Base-by-base conservation (phyloP, 2,329 filamentous ascomycete genomes). In the Bipolaris gigantea region DNA sequence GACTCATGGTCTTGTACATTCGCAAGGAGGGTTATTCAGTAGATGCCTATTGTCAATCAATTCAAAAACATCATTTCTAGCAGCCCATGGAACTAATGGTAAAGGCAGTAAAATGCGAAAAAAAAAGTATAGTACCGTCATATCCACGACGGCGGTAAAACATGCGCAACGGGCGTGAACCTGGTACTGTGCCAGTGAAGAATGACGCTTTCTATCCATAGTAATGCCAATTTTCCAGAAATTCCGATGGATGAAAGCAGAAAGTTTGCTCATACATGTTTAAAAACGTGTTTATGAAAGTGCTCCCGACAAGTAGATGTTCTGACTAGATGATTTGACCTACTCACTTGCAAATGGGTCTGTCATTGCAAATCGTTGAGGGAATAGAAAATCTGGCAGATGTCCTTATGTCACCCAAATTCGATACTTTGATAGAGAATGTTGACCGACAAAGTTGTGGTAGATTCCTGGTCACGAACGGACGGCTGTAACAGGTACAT, bases 1-100 rank as follows among this genome's bases (percentile, higher is more conserved):
- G 63, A 39, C 57, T 25, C 47, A 50, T 23, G 6, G 38, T 46
- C 23, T 43, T 57, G 18, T 35, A 51, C 43, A 53, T 52, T 41
- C n/a, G 27, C 19, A 16, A 53, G 39, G 19, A 50, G n/a, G 43
- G 10, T 16, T 19, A 27, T 47, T 40, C 23, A 44, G 47, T 27
- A 32, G 42, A 46, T 8, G 8, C 5, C 27, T n/a, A 25, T 23
- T 11, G 4, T 27, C 13, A 25, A 25, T 15, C 7, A 19, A 23
- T n/a, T 2, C 21, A 21, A 15, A n/a, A 15, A 8, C 21, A 41
- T 5, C 38, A n/a, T 23, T 27, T n/a, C 33, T 6, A 35, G 15
- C 8, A 11, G 33, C 7, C 33, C n/a, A 16, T 4, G 33, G 33
- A 16, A 35, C 15, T 6, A 35, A 16, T 9, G 15, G 33, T n/a